Base-by-base conservation (phyloP, 148 eudicot genomes). In the Simmondsia chinensis region DNA sequence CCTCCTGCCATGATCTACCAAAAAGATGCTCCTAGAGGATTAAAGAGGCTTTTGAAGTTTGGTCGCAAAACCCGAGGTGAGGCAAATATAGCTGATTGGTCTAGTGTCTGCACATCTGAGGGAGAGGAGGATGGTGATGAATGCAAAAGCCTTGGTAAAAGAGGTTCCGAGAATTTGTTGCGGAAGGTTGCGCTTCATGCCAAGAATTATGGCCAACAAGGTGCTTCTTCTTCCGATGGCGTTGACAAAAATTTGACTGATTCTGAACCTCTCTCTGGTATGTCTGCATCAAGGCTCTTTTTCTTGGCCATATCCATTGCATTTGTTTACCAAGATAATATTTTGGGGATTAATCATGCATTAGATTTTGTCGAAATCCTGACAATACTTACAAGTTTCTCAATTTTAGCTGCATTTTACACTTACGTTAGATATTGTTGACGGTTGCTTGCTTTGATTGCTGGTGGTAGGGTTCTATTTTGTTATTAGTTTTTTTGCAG, bases 21-120 rank as follows among this genome's bases (percentile, higher is more conserved):
- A 45, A 91, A 82, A 67, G 95, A 91, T 70, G 83, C 83, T 61
- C 99, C 95, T 20, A 91, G 82, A 71, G 99, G 99, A 40, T 62
- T 91, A 21, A 91, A 91, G 70, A 74, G 88, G 78, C 82, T 91
- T 36, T 63, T 91, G 51, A 91, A 89, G 51, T 89, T 89, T 58
- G 84, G 95, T 28, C 79, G 87, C 20, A 89, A 89, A 63, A 82
- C 68, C 52, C 74, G 69, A 59, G 68, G 75, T 17, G 95, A 85
- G 56, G 64, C 78, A 48, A 76, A 64, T 64, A 43, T 62, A 59
- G 70, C 73, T 33, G 76, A 76, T 66, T 72, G 81, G 79, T 75
- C 89, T 12, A 82, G 78, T 64, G 82, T 88, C 24, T 74, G 83
- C 53, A 67, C 69, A 45, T 89, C 88, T 33, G 97, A 84, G 69